Evolutionary conservation across 163 green algal species (phyloP).

Genomic region (Picocystis sp.): DNA sequence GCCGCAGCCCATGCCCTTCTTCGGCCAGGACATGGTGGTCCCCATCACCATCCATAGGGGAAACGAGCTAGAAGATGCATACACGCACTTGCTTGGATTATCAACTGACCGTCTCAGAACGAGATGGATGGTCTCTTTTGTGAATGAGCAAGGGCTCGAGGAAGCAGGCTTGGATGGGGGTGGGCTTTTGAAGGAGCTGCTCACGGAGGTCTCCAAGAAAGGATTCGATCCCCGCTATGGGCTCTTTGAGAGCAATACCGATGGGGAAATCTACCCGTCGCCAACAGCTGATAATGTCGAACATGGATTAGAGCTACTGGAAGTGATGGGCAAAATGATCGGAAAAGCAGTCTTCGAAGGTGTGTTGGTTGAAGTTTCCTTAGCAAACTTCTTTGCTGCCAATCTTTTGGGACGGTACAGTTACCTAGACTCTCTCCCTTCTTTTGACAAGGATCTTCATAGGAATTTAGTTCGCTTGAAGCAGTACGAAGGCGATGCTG

Average conservation of each 20-base stretch:
- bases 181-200: constrained; percentile 71
- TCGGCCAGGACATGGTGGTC: neutral
- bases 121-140: constrained; percentile 37
- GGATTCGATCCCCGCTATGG: constrained; percentile 43
- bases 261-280: constrained; percentile 52
- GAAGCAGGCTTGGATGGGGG: constrained; percentile 77
- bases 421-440: constrained; percentile 58
- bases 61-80: constrained; percentile 38
- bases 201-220: constrained; percentile 23
- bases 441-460: constrained; percentile 60
- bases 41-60: constrained; percentile 38
- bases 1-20: too few species aligned
- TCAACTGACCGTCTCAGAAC: too few species aligned
- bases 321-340: constrained; percentile 64
- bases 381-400: constrained; percentile 70
- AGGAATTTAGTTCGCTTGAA: constrained; percentile 46
- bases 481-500: constrained; percentile 43
- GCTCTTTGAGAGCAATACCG: constrained; percentile 36
- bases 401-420: constrained; percentile 20
- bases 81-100: too few species aligned
- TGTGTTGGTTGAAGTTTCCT: constrained; percentile 57
- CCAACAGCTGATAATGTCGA: constrained; percentile 36
- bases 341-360: constrained; percentile 89
- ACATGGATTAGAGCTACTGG: constrained; percentile 39
- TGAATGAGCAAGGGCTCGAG: constrained; percentile 40